Base-by-base conservation (phyloP, 108 stramenopile species). In the Craspedostauros australis region DNA sequence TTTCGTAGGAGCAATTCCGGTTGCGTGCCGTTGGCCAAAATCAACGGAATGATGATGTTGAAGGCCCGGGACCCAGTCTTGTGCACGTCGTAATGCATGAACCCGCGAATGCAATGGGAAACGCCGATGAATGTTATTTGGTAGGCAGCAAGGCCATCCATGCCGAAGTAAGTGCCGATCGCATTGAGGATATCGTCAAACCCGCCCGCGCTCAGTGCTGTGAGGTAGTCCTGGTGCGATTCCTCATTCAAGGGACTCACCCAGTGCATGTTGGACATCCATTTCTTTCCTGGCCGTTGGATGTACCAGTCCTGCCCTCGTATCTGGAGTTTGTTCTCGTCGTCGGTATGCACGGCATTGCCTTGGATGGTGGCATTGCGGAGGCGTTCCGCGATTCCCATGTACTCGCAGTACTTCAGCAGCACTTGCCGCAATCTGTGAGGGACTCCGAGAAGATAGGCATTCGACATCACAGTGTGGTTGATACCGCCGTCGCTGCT, bases 201-300 rank as follows among this genome's bases (percentile, higher is more conserved):
- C 0, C 82, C 86, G 11, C 65, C 79, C 51, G 57, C 68, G 21
- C 74, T 58, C 31, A 87, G 52, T 1, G 56, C 79, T 21, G 63
- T 49, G 21, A 81, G 46, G 27, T 49, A 59, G 38, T 74, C 67
- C 38, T 64, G 55, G 29, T 78, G 79, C n/a, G 79, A 42, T 21
- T 40, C 31, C 26, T 72, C 73, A 59, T 82, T 73, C 0, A 57
- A 64, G 1, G 78, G 66, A 27, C 60, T 57, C 18, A 83, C 68
- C 74, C 79, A 87, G 49, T 87, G 85, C 70, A 83, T 74, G 36
- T 87, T 79, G n/a, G 73, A 75, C 27, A 59, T 59, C 81, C 81
- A 87, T 49, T 80, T 61, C 38, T 70, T 26, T 21, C 14, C 5
- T 1, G 48, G 46, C 21, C 73, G 59, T 38, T 67, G 65, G 14